phyloP scores from a whole-genome alignment of 2,329 filamentous ascomycete species.

The Penicillium expansum region DNA sequence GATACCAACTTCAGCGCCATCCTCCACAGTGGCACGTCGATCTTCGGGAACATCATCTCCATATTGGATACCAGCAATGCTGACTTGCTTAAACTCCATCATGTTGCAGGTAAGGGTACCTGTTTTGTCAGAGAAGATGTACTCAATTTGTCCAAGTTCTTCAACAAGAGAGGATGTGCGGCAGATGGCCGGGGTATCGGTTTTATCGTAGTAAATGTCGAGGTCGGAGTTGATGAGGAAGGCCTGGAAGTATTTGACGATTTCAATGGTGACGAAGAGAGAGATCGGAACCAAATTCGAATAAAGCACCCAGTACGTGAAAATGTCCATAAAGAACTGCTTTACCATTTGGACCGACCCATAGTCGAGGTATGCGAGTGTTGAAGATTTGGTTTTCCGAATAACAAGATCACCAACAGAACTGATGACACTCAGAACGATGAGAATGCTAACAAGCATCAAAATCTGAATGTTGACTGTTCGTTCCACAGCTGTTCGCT shows the following conservation, averaged over 20 bases:
- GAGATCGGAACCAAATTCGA: constrained; percentile 96
- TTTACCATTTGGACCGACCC: constrained; percentile 63
- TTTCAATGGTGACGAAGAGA: constrained; percentile 93
- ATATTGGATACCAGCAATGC: constrained; percentile 91
- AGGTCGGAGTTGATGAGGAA: constrained; percentile 96
- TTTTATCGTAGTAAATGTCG: constrained; percentile 96
- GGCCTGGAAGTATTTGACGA: constrained; percentile 98
- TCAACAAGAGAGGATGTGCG: constrained; percentile 95
- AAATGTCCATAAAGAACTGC: constrained; percentile 89
- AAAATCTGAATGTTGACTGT: constrained; percentile 93
- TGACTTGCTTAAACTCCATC: constrained; percentile 98
- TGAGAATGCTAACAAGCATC: constrained; percentile 78
- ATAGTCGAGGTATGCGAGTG: constrained; percentile 72
- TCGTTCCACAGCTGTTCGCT: constrained; percentile 91
- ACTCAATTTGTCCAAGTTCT: constrained; percentile 96
- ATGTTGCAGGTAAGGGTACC: constrained; percentile 96
- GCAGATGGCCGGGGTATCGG: constrained; percentile 91
- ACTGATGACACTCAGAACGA: constrained; percentile 81
- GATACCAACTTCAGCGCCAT: constrained; percentile 73
- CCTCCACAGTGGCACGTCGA: constrained; percentile 72
- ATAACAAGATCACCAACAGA: constrained; percentile 87
- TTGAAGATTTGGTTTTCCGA: constrained; percentile 60
- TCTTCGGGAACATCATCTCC: constrained; percentile 91
- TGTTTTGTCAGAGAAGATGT: constrained; percentile 98
- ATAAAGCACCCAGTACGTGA: constrained; percentile 98